phyloP scores from a whole-genome alignment of 2,329 filamentous ascomycete species.

The Monilinia polystroma region DNA sequence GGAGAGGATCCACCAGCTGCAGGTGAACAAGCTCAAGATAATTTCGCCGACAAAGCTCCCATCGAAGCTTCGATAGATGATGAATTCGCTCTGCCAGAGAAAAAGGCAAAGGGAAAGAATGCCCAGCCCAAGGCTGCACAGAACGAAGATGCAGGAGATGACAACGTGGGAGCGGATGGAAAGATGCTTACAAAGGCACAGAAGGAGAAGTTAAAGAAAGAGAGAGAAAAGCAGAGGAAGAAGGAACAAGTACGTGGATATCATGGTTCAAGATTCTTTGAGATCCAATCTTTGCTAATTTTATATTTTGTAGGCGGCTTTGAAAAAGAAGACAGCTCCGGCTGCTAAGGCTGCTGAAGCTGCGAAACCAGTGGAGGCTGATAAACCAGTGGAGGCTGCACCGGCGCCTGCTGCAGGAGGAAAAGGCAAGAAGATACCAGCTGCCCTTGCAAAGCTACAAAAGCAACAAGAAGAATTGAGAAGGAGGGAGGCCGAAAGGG shows the following conservation, averaged over 20 bases:
- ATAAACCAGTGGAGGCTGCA: constrained; percentile 49
- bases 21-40: constrained; percentile 41
- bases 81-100: constrained; percentile 74
- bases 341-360: constrained; percentile 57
- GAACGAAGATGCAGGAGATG: constrained; percentile 47
- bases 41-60: constrained; percentile 67
- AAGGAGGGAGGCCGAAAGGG: constrained; percentile 62
- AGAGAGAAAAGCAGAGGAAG: constrained; percentile 96
- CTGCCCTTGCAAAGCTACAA: constrained; percentile 70
- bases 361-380: constrained; percentile 50
- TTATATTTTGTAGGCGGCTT: constrained; percentile 53
- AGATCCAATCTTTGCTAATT: constrained; percentile 20
- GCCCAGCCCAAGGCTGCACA: constrained; percentile 48
- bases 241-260: constrained; percentile 77
- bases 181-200: constrained; percentile 93
- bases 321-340: constrained; percentile 73
- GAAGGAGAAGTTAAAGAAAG: constrained; percentile 97
- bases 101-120: constrained; percentile 69
- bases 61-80: constrained; percentile 81
- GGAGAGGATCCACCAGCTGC: constrained; percentile 57
- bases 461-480: constrained; percentile 80
- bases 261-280: neutral
- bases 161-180: constrained; percentile 56
- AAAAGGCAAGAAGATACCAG: constrained; percentile 88
- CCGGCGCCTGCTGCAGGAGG: constrained; percentile 51